phyloP scores from a whole-genome alignment of 106 monocot species.

The Gastrodia elata region DNA sequence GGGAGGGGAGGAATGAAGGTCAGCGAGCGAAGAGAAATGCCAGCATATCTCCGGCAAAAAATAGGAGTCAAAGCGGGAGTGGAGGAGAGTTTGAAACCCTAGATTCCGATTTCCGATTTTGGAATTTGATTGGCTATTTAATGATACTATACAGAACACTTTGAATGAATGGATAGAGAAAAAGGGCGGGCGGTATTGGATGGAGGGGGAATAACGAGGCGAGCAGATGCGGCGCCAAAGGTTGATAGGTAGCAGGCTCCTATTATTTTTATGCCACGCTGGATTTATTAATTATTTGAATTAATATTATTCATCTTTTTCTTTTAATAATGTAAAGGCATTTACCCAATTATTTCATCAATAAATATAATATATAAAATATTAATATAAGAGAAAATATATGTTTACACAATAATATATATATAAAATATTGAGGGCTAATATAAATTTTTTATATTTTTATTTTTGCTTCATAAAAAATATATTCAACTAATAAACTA shows the following conservation, averaged over 20 bases:
- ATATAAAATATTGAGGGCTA: too few species aligned
- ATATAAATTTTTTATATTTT: too few species aligned
- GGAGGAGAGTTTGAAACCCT: constrained; percentile 3
- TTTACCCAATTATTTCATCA: too few species aligned
- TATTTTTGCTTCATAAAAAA: too few species aligned
- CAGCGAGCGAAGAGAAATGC: background rate
- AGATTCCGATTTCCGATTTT: background rate
- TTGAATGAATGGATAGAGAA: background rate
- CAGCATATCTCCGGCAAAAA: constrained; percentile 3
- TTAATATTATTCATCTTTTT: background rate
- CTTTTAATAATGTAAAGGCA: background rate
- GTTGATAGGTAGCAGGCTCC: too few species aligned
- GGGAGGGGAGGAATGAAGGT: background rate
- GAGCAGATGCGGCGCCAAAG: background rate
- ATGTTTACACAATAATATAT: too few species aligned
- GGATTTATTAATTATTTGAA: background rate
- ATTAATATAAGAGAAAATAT: too few species aligned
- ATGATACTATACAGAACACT: background rate
- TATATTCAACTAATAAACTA: too few species aligned
- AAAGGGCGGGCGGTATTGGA: background rate
- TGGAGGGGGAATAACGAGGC: background rate
- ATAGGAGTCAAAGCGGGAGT: background rate
- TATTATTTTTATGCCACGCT: too few species aligned
- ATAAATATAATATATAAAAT: too few species aligned
- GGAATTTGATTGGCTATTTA: background rate